Evolutionary conservation across 352 stramenopile genomes (phyloP).

Genomic region (Phytophthora pseudosyringae): DNA sequence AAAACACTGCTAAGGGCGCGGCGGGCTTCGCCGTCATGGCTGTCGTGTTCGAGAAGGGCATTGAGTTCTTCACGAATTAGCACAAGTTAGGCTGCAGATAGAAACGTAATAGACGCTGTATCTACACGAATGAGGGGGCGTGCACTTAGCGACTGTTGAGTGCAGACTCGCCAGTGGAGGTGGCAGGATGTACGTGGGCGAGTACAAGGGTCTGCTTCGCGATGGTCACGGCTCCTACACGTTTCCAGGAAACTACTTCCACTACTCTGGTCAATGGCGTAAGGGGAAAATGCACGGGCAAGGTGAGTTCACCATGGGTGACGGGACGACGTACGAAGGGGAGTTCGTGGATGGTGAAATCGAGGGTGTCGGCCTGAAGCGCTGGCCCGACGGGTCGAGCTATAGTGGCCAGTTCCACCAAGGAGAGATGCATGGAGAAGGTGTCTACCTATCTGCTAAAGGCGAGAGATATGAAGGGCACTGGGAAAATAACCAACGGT

Average conservation of each 20-base stretch:
- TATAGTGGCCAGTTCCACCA: conserved; percentile 63
- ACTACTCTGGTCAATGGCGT: conserved; percentile 75
- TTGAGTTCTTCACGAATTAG: conserved; percentile 63
- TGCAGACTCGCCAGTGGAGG: neutral
- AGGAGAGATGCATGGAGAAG: conserved; percentile 63
- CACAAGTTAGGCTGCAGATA: conserved; percentile 34
- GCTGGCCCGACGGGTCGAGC: conserved; percentile 61
- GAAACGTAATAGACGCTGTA: conserved; percentile 36
- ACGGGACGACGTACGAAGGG: conserved; percentile 53
- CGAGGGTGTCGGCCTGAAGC: conserved; percentile 55
- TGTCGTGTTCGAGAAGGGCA: conserved; percentile 86
- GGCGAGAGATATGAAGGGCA: conserved; percentile 67
- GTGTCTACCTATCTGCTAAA: conserved; percentile 42
- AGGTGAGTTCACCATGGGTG: conserved; percentile 47
- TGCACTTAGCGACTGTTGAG: neutral
- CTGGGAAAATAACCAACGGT: conserved; percentile 57
- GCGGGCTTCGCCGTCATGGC: conserved; percentile 84
- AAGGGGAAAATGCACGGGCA: conserved; percentile 64
- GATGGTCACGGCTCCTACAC: conserved; percentile 53
- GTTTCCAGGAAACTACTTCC: conserved; percentile 53
- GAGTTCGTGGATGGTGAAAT: conserved; percentile 69
- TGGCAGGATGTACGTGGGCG: conserved; percentile 41
- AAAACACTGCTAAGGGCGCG: conserved; percentile 79
- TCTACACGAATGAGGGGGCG: conserved; percentile 4
- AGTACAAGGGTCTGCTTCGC: conserved; percentile 47